These are phyloP conservation scores for Phytophthora citrophthora DNA, from an alignment of 352 stramenopile species.

Conservation along the genomic window DNA sequence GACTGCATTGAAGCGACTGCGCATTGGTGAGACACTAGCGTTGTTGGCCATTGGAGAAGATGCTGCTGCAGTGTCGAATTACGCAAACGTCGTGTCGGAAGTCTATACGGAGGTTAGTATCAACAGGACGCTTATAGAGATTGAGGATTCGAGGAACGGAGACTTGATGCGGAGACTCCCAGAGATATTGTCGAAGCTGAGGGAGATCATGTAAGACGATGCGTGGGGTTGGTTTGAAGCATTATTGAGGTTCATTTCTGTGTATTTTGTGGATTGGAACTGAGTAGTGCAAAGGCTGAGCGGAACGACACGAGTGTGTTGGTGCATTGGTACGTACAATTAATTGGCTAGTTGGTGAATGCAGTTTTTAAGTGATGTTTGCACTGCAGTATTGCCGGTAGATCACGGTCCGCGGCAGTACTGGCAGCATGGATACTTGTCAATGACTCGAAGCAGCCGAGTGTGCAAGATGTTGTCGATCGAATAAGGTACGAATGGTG, in stretches of 20 bases:
- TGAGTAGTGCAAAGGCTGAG: constrained; percentile 41
- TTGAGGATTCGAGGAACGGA: constrained; percentile 67
- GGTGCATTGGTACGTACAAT: constrained; percentile 65
- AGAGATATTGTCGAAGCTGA: constrained; percentile 42
- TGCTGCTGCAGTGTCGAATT: constrained; percentile 13
- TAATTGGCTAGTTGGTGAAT: neutral
- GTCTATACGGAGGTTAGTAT: constrained; percentile 13
- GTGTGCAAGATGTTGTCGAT: constrained; percentile 45
- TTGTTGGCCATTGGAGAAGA: constrained; percentile 46
- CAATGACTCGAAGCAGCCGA: constrained; percentile 20
- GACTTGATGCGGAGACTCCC: constrained; percentile 55
- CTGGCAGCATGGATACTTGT: constrained; percentile 62
- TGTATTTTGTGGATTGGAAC: neutral
- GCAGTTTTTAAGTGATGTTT: neutral
- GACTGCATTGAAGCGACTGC: constrained; percentile 34
- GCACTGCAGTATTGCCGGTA: constrained; percentile 60
- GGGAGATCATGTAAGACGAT: constrained; percentile 39
- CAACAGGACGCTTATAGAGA: constrained; percentile 32
- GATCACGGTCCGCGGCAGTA: constrained; percentile 65
- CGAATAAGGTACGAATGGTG: constrained; percentile 43
- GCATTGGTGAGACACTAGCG: constrained; percentile 50
- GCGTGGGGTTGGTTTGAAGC: neutral
- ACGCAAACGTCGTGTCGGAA: neutral
- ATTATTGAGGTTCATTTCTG: neutral
- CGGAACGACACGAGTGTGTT: constrained; percentile 54